Conservation (phyloP, 2,329 filamentous ascomycete species). For the Pestalotiopsis sp. region DNA sequence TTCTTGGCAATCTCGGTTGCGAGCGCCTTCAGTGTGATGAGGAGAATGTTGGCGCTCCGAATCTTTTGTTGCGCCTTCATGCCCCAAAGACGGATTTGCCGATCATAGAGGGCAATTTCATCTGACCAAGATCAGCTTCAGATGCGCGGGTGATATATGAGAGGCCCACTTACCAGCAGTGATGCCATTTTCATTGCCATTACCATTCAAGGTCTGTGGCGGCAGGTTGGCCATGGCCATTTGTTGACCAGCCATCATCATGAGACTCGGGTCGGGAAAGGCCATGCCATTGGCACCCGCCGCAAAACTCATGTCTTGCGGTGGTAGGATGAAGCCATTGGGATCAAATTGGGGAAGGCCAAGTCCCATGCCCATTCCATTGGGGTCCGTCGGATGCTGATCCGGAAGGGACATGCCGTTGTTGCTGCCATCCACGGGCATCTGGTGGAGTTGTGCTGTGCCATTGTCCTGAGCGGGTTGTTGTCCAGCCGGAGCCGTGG, state of each 20-base stretch:
- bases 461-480: constrained; percentile 1
- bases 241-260: constrained; percentile 12
- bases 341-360: constrained; percentile 6
- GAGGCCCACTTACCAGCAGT: constrained; percentile 31
- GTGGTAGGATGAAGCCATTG: constrained; percentile 9
- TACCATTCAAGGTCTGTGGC: not conserved
- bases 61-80: constrained; percentile 94
- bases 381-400: constrained; percentile 1
- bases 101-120: constrained; percentile 95
- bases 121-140: constrained; percentile 51
- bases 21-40: constrained; percentile 85
- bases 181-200: constrained; percentile 10
- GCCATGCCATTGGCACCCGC: constrained; percentile 10
- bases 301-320: constrained; percentile 6
- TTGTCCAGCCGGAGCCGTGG: not conserved
- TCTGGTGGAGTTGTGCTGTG: not conserved
- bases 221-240: constrained; percentile 6
- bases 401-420: not conserved
- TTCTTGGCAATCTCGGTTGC: constrained; percentile 98
- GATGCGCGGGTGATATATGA: not conserved
- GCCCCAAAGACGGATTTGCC: constrained; percentile 96
- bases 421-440: not conserved
- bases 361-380: constrained; percentile 6
- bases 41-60: constrained; percentile 83
- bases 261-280: constrained; percentile 9